A percentile compares a stretch with the other conserved stretches of the same genome.
phyloP scores from a whole-genome alignment of 2,329 filamentous ascomycete species.

The Byssoonygena ceratinophila region DNA sequence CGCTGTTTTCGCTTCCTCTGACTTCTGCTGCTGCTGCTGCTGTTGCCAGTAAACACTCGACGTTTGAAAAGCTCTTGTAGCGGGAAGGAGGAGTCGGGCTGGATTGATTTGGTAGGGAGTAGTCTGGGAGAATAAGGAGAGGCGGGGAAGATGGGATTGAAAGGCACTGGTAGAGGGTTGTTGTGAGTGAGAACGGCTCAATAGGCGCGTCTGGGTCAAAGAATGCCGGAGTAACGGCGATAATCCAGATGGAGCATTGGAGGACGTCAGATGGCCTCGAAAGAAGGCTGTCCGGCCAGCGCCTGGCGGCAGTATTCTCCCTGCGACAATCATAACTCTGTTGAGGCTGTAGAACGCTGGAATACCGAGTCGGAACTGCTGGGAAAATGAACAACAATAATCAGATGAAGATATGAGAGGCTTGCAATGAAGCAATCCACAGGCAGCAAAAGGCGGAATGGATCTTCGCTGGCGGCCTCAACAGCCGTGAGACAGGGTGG shows the following conservation, averaged over 20 bases:
- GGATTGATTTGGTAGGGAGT: conserved; percentile 20
- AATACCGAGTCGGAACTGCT: background rate
- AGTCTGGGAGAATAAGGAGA: conserved; percentile 33
- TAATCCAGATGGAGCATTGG: conserved; percentile 25
- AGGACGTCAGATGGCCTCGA: conserved; percentile 26
- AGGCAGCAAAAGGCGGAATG: background rate
- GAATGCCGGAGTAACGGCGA: conserved; percentile 26
- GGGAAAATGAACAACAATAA: background rate
- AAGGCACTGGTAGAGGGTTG: conserved; percentile 23
- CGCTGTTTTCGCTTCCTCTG: conserved; percentile 26
- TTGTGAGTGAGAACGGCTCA: conserved; percentile 27
- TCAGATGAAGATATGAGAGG: background rate
- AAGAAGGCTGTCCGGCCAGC: conserved; percentile 31
- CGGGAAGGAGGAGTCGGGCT: conserved; percentile 28
- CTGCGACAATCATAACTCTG: conserved; percentile 33
- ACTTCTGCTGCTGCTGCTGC: conserved; percentile 33
- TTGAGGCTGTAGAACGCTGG: background rate
- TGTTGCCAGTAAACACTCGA: conserved; percentile 27
- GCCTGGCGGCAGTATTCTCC: conserved; percentile 26
- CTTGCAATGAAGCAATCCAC: background rate
- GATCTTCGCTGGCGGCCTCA: background rate
- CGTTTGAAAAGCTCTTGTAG: conserved; percentile 32
- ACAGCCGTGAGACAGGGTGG: background rate
- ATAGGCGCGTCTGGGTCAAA: conserved; percentile 24
- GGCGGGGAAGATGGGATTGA: conserved; percentile 16